Evolutionary conservation across 225 moss, liverwort and hornwort genomes (phyloP), one percentile per base, ranked within the genome.

Genomic region (Thuidium tamariscinum): DNA sequence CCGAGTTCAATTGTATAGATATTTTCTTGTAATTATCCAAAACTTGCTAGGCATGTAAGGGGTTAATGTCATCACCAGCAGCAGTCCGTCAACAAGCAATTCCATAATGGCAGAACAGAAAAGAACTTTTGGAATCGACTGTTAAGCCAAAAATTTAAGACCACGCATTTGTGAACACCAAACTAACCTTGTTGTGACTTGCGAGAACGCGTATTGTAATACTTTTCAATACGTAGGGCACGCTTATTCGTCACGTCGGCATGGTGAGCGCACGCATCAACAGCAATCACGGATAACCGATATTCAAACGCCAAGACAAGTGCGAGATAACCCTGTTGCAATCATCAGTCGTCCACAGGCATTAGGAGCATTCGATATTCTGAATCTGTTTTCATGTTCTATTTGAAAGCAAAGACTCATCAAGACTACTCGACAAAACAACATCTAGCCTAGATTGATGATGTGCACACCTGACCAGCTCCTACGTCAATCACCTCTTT

Each of bases 251-350:
- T 94, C 80, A 94, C 90, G 84, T 91, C 87, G 30, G 93, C 90
- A 90, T 94, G 94, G 79, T 94, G 93, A 86, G 90, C 90, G 80
- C 90, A 94, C 36, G 92, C 93, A 81, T 94, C 94, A 14, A 94
- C 90, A 79, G 93, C 94, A 86, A 81, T 88, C 82, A 94, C 93
- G 23, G 91, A 89, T 34, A 94, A 75, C 66, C 82, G 91, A 72
- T 93, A 91, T 82, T 94, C 92, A 88, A 94, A 93, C 55, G 94
- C 92, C 86, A 94, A 88, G 42, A 94, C 93, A 55, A 92, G 90
- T 17, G 91, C 91, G 26, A 94, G 93, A 85, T 93, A 91, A 79
- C 93, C 94, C 93, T 94, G 91, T 72, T 82, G 67, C 87, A 83
- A 83, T 64, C n/a, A 85, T 65, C 52, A 72, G 44, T 79, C 23